These are phyloP conservation scores for Syzygium oleosum DNA, from an alignment of 345 rosid species.

Conservation along the genomic window DNA sequence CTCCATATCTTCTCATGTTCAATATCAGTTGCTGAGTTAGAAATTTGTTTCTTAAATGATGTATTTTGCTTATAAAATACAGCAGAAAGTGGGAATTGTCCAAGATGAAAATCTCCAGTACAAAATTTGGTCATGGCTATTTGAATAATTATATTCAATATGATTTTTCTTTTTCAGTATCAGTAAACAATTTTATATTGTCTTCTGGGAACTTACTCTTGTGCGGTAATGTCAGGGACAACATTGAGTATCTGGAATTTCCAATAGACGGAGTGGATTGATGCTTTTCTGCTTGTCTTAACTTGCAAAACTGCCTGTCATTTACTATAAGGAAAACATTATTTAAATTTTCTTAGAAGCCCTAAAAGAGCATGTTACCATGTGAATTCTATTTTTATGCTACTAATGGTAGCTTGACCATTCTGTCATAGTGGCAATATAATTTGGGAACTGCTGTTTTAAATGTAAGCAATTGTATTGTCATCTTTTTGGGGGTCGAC, in stretches of 20 bases:
- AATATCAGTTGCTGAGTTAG: background rate
- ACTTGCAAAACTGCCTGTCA: background rate
- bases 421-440: background rate
- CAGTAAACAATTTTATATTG: background rate
- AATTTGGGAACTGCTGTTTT: background rate
- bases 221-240: background rate
- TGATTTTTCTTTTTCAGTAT: background rate
- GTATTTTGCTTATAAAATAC: background rate
- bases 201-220: background rate
- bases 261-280: background rate
- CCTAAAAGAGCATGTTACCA: background rate
- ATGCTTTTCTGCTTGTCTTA: background rate
- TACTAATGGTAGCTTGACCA: background rate
- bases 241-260: background rate
- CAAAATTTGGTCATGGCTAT: background rate
- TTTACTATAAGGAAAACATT: background rate
- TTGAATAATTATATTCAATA: background rate
- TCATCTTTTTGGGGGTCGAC: background rate
- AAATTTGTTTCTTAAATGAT: background rate
- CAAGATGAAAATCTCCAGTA: background rate
- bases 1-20: background rate
- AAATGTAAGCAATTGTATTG: background rate
- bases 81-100: background rate
- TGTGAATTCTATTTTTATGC: background rate
- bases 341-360: background rate